Evolutionary conservation across 2,329 filamentous ascomycete genomes (phyloP).

Genomic region (Cladosporium oxysporum): DNA sequence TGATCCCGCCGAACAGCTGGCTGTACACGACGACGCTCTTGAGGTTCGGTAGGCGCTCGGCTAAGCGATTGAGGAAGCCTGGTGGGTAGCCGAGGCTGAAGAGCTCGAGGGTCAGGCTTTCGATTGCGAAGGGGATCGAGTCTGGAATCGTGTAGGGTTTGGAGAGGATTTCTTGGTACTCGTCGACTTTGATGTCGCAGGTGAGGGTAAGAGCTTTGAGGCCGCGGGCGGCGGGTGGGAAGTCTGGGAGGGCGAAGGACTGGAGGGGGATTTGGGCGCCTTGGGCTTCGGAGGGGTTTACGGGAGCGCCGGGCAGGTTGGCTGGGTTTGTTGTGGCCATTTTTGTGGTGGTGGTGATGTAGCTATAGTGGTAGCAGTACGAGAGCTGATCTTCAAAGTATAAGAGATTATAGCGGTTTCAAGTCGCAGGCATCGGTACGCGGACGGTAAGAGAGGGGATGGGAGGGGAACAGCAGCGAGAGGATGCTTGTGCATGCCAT

Average conservation of each 20-base stretch:
- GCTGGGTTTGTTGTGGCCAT: conserved; percentile 30
- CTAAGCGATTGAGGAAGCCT: conserved; percentile 45
- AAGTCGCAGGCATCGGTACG: neutral
- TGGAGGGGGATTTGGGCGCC: conserved; percentile 51
- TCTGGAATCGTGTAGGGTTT: conserved; percentile 41
- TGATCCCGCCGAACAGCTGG: conserved; percentile 49
- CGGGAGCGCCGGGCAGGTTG: conserved; percentile 45
- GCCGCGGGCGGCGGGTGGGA: conserved; percentile 46
- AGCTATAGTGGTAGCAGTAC: neutral
- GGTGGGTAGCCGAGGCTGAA: conserved; percentile 52
- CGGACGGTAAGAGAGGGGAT: neutral
- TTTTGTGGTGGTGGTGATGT: neutral
- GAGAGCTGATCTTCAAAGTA: neutral
- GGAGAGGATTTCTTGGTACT: no score
- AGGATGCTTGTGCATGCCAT: conserved; percentile 10
- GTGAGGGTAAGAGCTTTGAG: conserved; percentile 51
- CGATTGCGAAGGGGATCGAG: conserved; percentile 43
- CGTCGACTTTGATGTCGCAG: conserved; percentile 50
- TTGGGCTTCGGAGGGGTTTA: conserved; percentile 37
- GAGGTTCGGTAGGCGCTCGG: conserved; percentile 43
- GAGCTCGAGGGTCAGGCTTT: conserved; percentile 49
- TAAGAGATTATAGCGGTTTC: neutral
- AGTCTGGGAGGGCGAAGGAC: conserved; percentile 48
- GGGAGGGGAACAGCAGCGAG: neutral
- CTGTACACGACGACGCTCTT: conserved; percentile 49